Conservation (phyloP, 2,329 filamentous ascomycete species). For the Pyricularia grisea region DNA sequence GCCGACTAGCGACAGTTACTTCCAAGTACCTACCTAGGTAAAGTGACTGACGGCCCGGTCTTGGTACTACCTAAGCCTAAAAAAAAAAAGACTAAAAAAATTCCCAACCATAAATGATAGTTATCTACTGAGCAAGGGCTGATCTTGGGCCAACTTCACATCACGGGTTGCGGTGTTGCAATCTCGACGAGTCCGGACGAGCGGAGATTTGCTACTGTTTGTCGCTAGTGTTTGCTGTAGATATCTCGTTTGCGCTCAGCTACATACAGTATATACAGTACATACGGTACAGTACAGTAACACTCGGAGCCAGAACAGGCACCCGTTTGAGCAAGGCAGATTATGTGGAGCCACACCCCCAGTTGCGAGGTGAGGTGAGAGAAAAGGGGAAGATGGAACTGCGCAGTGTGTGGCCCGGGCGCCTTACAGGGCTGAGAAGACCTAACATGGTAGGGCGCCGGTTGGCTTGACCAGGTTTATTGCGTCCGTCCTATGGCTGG, state of each 20-base stretch:
- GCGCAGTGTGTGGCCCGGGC: neutral
- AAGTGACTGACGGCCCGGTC: neutral
- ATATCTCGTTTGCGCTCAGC: too few species aligned
- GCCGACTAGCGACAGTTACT: neutral
- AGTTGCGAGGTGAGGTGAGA: too few species aligned
- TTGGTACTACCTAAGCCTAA: neutral
- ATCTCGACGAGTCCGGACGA: neutral
- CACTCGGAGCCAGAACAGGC: too few species aligned
- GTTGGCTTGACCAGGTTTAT: neutral
- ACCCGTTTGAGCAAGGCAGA: too few species aligned
- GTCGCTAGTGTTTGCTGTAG: neutral
- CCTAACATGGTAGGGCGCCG: neutral
- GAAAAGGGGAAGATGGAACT: neutral
- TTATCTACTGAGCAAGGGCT: neutral
- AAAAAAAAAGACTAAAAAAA: too few species aligned
- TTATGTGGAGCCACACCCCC: too few species aligned
- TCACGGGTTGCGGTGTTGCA: neutral
- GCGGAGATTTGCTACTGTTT: neutral
- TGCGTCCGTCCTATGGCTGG: neutral
- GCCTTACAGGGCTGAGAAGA: neutral
- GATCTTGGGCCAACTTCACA: neutral
- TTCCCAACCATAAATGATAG: neutral
- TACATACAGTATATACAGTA: too few species aligned
- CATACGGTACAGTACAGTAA: too few species aligned
- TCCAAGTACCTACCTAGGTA: too few species aligned